Evolutionary conservation across 2,329 filamentous ascomycete genomes (phyloP).

Genomic region (Huntiella savannae): DNA sequence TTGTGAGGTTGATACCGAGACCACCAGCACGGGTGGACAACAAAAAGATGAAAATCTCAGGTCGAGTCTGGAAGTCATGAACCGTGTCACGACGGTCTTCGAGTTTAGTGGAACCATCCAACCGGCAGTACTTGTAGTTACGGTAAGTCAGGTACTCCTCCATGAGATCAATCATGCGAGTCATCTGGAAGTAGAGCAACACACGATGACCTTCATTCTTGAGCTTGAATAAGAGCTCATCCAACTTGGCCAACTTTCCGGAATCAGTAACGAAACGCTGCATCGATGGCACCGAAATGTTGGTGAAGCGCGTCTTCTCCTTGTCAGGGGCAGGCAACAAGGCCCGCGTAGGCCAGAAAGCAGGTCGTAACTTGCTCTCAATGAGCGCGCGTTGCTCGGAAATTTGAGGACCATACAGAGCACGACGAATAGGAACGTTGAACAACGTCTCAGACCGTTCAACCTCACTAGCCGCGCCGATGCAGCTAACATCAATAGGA

Average conservation of each 20-base stretch:
- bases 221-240: conserved; percentile 68
- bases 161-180: conserved; percentile 97
- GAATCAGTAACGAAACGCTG: conserved; percentile 93
- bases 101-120: conserved; percentile 92
- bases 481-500: conserved; percentile 63
- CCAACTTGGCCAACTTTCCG: conserved; percentile 82
- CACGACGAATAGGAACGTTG: conserved; percentile 55
- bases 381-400: conserved; percentile 56
- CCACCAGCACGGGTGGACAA: conserved; percentile 91
- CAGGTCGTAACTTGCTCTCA: conserved; percentile 48
- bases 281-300: conserved; percentile 91
- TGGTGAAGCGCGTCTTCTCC: conserved; percentile 67
- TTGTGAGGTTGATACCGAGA: conserved; percentile 91
- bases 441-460: conserved; percentile 43
- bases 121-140: conserved; percentile 94
- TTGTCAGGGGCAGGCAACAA: conserved; percentile 64
- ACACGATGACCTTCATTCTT: conserved; percentile 89
- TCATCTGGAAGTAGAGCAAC: conserved; percentile 99
- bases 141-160: conserved; percentile 97
- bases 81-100: conserved; percentile 95
- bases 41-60: conserved; percentile 93
- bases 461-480: conserved; percentile 40
- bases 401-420: conserved; percentile 47
- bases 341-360: conserved; percentile 40
- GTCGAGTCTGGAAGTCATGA: conserved; percentile 82